Evolutionary conservation across 108 stramenopile species (phyloP).

Genomic region (Chaetoceros muelleri): DNA sequence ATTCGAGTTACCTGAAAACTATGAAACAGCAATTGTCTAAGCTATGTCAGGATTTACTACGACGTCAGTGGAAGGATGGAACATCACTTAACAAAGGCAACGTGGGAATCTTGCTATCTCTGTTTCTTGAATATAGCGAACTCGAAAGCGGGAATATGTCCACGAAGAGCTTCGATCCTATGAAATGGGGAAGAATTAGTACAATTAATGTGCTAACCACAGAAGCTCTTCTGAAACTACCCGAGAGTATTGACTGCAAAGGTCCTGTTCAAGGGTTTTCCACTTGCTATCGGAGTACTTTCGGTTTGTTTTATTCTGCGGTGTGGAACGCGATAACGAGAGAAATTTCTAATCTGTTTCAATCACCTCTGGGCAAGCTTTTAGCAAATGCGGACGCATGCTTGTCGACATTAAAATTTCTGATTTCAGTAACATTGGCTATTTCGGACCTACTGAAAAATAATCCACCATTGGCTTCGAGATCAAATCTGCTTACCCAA

Average conservation of each 20-base stretch:
- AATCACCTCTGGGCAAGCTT: not conserved
- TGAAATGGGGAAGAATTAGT: conserved; percentile 1
- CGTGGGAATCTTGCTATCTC: conserved; percentile 6
- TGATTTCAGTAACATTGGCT: not conserved
- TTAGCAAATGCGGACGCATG: not conserved
- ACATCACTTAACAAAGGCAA: conserved; percentile 6
- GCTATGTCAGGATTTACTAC: conserved; percentile 2
- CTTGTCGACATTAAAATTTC: not conserved
- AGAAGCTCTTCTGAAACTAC: not conserved
- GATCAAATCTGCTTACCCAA: conserved; percentile 3
- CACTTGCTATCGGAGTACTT: conserved; percentile 4
- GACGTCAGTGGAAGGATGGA: conserved; percentile 4
- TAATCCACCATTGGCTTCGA: not conserved
- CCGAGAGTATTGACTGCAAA: conserved; percentile 5
- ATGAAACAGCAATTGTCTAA: conserved; percentile 2
- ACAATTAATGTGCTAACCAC: conserved; percentile 1
- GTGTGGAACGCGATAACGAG: not conserved
- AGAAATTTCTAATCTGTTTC: conserved; percentile 3
- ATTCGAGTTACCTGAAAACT: too few relatives aligned
- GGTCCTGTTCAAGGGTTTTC: conserved; percentile 11
- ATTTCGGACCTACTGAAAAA: conserved; percentile 7
- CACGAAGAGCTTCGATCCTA: not conserved
- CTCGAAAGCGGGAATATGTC: not conserved
- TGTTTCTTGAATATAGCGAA: conserved; percentile 5
- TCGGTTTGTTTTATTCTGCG: conserved; percentile 2